phyloP scores from a whole-genome alignment of 1,139 yeast genomes.

The Tardiomyces digboiensis region DNA sequence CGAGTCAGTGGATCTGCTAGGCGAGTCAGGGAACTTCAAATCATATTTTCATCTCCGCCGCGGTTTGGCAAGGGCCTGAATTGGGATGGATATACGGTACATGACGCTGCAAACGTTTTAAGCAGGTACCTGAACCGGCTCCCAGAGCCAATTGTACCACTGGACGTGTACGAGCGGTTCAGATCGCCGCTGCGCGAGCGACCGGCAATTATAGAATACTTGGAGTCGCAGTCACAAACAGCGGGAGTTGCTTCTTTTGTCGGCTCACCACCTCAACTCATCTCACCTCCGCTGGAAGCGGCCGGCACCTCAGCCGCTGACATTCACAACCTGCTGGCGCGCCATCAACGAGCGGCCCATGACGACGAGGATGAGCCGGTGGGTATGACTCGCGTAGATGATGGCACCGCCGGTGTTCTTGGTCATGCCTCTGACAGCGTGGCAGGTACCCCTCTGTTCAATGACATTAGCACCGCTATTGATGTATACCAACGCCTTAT shows the following conservation, averaged over 20 bases:
- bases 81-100: conserved; percentile 96
- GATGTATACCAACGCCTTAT: conserved; percentile 64
- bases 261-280: conserved; percentile 3
- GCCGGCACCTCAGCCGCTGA: conserved; percentile 2
- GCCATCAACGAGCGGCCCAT: neutral
- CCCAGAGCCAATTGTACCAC: conserved; percentile 88
- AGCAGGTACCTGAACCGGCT: conserved; percentile 79
- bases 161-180: conserved; percentile 65
- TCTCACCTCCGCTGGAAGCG: conserved; percentile 4
- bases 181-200: conserved; percentile 65
- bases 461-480: conserved; percentile 61
- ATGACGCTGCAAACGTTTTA: conserved; percentile 89
- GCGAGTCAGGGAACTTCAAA: conserved; percentile 78
- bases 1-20: conserved; percentile 90
- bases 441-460: neutral
- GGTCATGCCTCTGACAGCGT: neutral
- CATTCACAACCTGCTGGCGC: neutral
- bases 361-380: neutral
- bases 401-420: neutral
- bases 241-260: conserved; percentile 6
- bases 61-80: conserved; percentile 76
- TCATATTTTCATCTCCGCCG: conserved; percentile 78
- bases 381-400: neutral
- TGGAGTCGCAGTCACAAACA: conserved; percentile 36
- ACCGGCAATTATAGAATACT: conserved; percentile 50